phyloP scores from a whole-genome alignment of 331 rosid species.

The Erythrophleum ivorense region DNA sequence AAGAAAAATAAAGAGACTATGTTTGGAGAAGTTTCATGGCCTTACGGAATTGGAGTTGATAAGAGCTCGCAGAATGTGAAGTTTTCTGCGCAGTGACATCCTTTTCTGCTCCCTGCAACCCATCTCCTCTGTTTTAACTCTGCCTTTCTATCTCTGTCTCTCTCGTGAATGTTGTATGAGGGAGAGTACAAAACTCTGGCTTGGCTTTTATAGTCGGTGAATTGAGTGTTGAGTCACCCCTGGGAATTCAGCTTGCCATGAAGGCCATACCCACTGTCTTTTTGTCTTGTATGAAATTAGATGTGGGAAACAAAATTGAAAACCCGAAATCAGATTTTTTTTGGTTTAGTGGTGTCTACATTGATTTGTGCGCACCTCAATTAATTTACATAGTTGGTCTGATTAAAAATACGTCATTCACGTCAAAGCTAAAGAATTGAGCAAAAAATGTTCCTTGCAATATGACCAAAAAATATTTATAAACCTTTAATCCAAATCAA shows the following conservation, averaged over 20 bases:
- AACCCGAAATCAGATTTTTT: not conserved
- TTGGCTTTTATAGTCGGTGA: constrained; percentile 49
- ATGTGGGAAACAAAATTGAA: not conserved
- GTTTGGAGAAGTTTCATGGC: constrained; percentile 1
- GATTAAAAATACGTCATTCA: not conserved
- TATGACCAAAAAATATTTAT: too few relatives aligned
- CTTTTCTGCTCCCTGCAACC: constrained; percentile 63
- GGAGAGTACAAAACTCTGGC: constrained; percentile 34
- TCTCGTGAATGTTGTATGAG: constrained; percentile 37
- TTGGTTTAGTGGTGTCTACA: not conserved
- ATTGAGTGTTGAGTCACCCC: not conserved
- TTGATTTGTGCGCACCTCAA: not conserved
- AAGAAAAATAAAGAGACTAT: not conserved
- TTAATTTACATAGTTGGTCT: not conserved
- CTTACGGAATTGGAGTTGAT: constrained; percentile 55
- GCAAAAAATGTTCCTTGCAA: not conserved
- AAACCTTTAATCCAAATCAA: not conserved
- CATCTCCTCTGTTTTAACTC: constrained; percentile 47
- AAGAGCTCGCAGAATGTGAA: constrained; percentile 59
- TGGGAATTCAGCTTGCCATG: not conserved
- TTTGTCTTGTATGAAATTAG: constrained; percentile 15
- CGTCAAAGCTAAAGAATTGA: not conserved
- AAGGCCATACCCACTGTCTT: not conserved
- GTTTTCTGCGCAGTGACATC: constrained; percentile 63
- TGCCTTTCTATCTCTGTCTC: constrained; percentile 29